A percentile compares a stretch with the other conserved stretches of the same genome.
phyloP scores from a whole-genome alignment of 345 rosid genomes.

The Rhodamnia argentea region DNA sequence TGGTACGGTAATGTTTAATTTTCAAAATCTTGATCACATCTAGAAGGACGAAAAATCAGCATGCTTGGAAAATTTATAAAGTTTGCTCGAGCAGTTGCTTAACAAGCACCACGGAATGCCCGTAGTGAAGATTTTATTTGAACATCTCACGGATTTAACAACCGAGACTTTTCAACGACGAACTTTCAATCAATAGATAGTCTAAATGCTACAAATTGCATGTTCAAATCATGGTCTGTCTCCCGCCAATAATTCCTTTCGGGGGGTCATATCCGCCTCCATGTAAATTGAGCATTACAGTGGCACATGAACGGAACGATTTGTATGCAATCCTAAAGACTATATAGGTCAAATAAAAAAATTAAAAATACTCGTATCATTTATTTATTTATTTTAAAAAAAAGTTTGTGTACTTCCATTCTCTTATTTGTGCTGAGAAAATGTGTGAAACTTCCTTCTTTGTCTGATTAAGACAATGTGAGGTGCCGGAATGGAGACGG shows the following conservation, averaged over 20 bases:
- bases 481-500: neutral
- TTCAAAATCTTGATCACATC: neutral
- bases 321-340: neutral
- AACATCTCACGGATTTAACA: accelerated
- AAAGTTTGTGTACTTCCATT: neutral
- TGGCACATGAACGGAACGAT: accelerated
- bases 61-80: neutral
- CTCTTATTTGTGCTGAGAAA: neutral
- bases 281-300: accelerated
- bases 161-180: neutral
- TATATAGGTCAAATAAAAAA: neutral
- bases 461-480: neutral
- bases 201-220: neutral
- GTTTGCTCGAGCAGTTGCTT: neutral
- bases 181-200: neutral
- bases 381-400: neutral
- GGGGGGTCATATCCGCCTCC: accelerated
- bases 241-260: accelerated
- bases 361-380: accelerated
- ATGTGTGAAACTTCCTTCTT: neutral
- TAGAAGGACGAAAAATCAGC: neutral
- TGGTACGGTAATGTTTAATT: accelerated
- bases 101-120: accelerated
- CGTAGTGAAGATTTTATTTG: accelerated
- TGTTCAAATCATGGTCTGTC: neutral